phyloP scores from a whole-genome alignment of 2,329 filamentous ascomycete species.

The Apiospora sp. region DNA sequence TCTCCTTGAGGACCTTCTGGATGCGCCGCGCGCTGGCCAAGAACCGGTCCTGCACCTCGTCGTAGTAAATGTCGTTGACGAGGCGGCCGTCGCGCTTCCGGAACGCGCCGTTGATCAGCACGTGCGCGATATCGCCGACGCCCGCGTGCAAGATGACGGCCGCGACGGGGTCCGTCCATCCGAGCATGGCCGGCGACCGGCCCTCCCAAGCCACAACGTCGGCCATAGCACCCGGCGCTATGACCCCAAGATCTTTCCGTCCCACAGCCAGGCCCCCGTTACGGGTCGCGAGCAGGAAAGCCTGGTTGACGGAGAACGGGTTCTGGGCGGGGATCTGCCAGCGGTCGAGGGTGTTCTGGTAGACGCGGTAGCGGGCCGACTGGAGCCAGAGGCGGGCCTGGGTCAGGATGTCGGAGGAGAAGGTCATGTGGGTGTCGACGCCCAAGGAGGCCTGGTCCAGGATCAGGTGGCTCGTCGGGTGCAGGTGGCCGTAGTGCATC shows the following conservation, averaged over 20 bases:
- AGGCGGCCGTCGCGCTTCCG: slow-evolving; percentile 51
- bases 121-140: slow-evolving; percentile 59
- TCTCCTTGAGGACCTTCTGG: background rate
- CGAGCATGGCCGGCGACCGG: slow-evolving; percentile 56
- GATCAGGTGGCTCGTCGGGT: slow-evolving; percentile 43
- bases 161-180: slow-evolving; percentile 63
- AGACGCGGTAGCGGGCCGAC: slow-evolving; percentile 49
- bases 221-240: slow-evolving; percentile 58
- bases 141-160: slow-evolving; percentile 63
- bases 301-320: slow-evolving; percentile 62
- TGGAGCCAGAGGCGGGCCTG: slow-evolving; percentile 65
- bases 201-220: slow-evolving; percentile 63
- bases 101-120: slow-evolving; percentile 58
- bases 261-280: slow-evolving; percentile 59
- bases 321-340: slow-evolving; percentile 50
- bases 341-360: slow-evolving; percentile 45
- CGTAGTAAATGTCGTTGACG: background rate
- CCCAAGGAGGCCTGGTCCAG: slow-evolving; percentile 60
- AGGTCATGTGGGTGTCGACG: slow-evolving; percentile 63
- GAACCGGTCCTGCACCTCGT: background rate
- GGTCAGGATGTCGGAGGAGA: slow-evolving; percentile 56
- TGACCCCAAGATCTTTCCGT: slow-evolving; percentile 57
- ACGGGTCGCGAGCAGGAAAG: slow-evolving; percentile 62
- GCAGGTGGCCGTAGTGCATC: slow-evolving; percentile 64
- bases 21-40: background rate